phyloP scores from a whole-genome alignment of 139 green algal genomes.

The Astrephomene gubernaculifera region DNA sequence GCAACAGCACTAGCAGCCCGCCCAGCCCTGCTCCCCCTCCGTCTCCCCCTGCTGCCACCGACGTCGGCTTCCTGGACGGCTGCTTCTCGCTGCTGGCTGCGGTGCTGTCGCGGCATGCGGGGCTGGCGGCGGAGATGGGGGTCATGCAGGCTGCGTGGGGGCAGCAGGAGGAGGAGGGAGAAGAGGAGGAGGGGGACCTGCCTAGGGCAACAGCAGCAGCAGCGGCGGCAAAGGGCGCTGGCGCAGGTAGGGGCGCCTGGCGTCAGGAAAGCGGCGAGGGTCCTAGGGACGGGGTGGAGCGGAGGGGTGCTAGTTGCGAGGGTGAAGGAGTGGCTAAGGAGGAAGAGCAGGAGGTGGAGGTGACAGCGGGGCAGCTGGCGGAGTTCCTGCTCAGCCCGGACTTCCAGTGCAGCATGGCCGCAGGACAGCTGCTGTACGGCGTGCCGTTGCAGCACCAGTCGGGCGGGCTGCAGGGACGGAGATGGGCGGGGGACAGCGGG shows the following conservation, averaged over 20 bases:
- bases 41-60: too few relatives aligned
- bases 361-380: not conserved
- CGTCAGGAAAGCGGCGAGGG: too few relatives aligned
- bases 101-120: not conserved
- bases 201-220: not conserved
- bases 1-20: not conserved
- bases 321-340: too few relatives aligned
- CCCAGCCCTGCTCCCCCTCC: not conserved
- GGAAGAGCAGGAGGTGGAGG: too few relatives aligned
- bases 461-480: not conserved
- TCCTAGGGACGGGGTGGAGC: too few relatives aligned
- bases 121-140: not conserved
- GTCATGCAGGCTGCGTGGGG: slow-evolving; percentile 14
- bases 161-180: too few relatives aligned
- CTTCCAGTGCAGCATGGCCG: not conserved
- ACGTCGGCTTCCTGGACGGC: slow-evolving; percentile 5
- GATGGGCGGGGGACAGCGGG: not conserved
- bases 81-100: slow-evolving; percentile 3
- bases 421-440: slow-evolving; percentile 28
- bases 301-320: too few relatives aligned
- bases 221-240: not conserved
- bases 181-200: not conserved
- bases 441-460: not conserved
- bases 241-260: too few relatives aligned
- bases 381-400: not conserved